These are phyloP conservation scores for Henningerozyma blattae DNA, from an alignment of 805 yeast species.

Conservation along the genomic window DNA sequence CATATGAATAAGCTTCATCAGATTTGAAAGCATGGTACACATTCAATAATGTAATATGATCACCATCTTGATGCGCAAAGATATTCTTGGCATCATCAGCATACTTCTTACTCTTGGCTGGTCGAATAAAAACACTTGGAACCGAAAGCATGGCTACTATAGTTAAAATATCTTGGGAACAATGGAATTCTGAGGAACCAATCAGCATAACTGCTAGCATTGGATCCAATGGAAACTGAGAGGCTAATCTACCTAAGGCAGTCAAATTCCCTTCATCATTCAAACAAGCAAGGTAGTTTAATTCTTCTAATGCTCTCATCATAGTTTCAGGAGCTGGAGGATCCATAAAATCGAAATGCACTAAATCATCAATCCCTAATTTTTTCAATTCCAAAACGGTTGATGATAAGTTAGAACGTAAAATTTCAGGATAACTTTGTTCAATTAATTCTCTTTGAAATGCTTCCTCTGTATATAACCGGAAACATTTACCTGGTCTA, in stretches of 20 bases:
- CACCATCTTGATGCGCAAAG: constrained; percentile 92
- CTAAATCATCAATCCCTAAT: constrained; percentile 89
- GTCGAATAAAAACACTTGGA: constrained; percentile 90
- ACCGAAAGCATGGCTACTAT: constrained; percentile 86
- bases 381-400: constrained; percentile 90
- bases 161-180: constrained; percentile 81
- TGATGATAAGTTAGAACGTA: constrained; percentile 79
- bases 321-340: constrained; percentile 99
- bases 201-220: constrained; percentile 88
- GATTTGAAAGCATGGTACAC: constrained; percentile 75
- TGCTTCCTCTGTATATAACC: constrained; percentile 94
- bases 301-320: constrained; percentile 97
- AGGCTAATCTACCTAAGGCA: constrained; percentile 77
- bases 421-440: constrained; percentile 92
- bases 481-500: constrained; percentile 94
- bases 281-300: constrained; percentile 79
- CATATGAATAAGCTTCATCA: constrained; percentile 57
- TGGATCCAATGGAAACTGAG: constrained; percentile 92
- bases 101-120: constrained; percentile 71
- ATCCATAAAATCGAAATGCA: constrained; percentile 97
- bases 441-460: constrained; percentile 87
- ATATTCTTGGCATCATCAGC: constrained; percentile 84
- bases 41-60: constrained; percentile 81
- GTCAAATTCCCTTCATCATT: constrained; percentile 89
- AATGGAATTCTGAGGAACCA: constrained; percentile 71